Conservation (phyloP, 2,329 filamentous ascomycete genomes). For the Trichoderma afroharzianum region DNA sequence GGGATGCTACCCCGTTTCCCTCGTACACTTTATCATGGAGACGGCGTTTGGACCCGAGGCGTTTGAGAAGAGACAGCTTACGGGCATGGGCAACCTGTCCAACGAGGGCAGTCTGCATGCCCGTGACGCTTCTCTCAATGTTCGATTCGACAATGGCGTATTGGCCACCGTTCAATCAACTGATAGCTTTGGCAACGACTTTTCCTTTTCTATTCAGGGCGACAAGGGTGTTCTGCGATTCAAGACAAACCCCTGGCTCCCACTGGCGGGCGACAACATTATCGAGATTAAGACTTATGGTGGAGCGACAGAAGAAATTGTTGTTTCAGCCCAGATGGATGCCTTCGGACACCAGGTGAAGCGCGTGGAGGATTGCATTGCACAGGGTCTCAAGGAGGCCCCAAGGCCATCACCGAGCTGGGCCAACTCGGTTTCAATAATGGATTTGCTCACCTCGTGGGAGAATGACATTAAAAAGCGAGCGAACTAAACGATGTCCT, state of each 20-base stretch:
- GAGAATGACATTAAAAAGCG: constrained; percentile 21
- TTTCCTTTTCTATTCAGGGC: constrained; percentile 25
- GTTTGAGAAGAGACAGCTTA: constrained; percentile 21
- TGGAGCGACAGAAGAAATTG: constrained; percentile 21
- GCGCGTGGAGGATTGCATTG: constrained; percentile 24
- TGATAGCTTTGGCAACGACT: constrained; percentile 28
- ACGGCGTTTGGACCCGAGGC: constrained; percentile 23
- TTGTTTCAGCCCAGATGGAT: constrained; percentile 22
- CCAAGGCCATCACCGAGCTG: constrained; percentile 25
- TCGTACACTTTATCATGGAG: constrained; percentile 27
- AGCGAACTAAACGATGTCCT: not conserved
- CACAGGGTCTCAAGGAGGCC: constrained; percentile 21
- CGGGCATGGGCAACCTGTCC: constrained; percentile 24
- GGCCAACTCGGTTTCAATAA: constrained; percentile 27
- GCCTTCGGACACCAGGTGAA: constrained; percentile 27
- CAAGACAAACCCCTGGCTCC: constrained; percentile 29
- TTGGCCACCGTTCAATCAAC: constrained; percentile 27
- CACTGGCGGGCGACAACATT: constrained; percentile 25
- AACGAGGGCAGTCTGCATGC: constrained; percentile 22
- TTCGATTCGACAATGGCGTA: constrained; percentile 24
- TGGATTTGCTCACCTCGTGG: constrained; percentile 27
- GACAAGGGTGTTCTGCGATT: constrained; percentile 25
- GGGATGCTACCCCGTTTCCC: constrained; percentile 29
- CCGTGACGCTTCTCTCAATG: constrained; percentile 24
- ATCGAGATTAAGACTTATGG: constrained; percentile 25